phyloP scores from a whole-genome alignment of 305 asterid genomes.

The Stenogyne calaminthoides region DNA sequence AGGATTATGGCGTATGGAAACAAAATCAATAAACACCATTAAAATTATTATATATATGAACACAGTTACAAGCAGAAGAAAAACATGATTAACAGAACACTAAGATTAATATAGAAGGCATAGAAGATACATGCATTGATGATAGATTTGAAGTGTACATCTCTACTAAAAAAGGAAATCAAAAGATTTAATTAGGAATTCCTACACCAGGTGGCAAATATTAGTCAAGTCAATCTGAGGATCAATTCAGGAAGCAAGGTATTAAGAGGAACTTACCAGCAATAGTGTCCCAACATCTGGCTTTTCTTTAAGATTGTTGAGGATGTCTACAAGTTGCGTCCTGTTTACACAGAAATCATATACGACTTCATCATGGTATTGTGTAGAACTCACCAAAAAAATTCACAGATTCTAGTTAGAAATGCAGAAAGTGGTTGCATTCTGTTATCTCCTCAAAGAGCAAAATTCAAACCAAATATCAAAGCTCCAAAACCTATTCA shows the following conservation, averaged over 20 bases:
- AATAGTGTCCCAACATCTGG: conserved; percentile 93
- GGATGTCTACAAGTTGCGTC: conserved; percentile 87
- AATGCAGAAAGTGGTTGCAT: conserved; percentile 10
- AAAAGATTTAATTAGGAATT: background rate
- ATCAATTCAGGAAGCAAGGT: conserved; percentile 24
- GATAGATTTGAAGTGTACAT: conserved; percentile 1
- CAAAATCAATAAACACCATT: background rate
- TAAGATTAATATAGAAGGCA: conserved; percentile 14
- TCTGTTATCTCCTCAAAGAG: conserved; percentile 10
- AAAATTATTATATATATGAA: conserved; percentile 9
- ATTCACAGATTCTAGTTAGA: background rate
- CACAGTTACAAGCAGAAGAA: background rate
- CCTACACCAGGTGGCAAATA: conserved; percentile 1
- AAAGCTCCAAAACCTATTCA: conserved; percentile 6
- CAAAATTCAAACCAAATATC: conserved; percentile 16
- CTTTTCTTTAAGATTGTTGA: conserved; percentile 87
- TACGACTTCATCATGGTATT: conserved; percentile 18
- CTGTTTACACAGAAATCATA: conserved; percentile 44
- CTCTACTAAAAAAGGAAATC: conserved; percentile 12
- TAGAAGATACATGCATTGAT: conserved; percentile 17
- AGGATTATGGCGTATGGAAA: background rate
- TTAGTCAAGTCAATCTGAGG: conserved; percentile 10
- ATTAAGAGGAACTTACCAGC: conserved; percentile 48
- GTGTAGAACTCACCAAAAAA: background rate
- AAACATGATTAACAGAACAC: conserved; percentile 9